Base-by-base conservation (phyloP, 1,284 basidiomycete species). In the Rhodotorula sp. region DNA sequence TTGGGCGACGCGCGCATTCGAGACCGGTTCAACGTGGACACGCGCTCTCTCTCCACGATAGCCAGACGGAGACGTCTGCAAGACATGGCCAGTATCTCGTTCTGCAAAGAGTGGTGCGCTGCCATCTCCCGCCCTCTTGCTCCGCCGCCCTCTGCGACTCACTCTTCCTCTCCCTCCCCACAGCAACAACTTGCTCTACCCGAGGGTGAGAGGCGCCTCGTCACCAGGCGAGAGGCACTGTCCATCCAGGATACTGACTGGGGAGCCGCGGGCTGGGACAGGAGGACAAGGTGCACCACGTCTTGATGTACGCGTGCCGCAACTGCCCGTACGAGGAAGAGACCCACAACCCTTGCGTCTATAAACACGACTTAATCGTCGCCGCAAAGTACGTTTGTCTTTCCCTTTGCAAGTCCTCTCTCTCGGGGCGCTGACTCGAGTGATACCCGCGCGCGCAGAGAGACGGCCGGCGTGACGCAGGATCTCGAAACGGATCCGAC, bases 401-500 rank as follows among this genome's bases (percentile, higher is more conserved):
- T 28, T 28, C 28, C 28, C 28, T 28, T 28, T 28, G 28, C 28
- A 28, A 28, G 28, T 28, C 28, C 28, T 28, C 28, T n/a, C 28
- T 28, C 28, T 28, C 28, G 28, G 52, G 45, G 66, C 45, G 57
- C 61, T 26, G 64, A 59, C 14, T 50, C 8, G 0, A n/a, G 5
- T 48, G 28, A 28, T n/a, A 3, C 5, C 50, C 4, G 1, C 19
- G 3, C 58, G 14, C 58, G 62, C 78, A 97, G 93, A 83, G 95
- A 94, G 83, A 92, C 94, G 83, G 86, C 92, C 5, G 95, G 95
- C 64, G 90, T 97, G 45, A 95, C 92, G 3, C 88, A 88, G 48
- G 93, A 97, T 81, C 83, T 99, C 16, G 90, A 91, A 67, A 86
- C 90, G 56, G 95, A 99, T 80, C 91, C 95, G 19, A 97, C 95